Conservation (phyloP, 108 stramenopile genomes). For the Aurantiochytrium sp. region DNA sequence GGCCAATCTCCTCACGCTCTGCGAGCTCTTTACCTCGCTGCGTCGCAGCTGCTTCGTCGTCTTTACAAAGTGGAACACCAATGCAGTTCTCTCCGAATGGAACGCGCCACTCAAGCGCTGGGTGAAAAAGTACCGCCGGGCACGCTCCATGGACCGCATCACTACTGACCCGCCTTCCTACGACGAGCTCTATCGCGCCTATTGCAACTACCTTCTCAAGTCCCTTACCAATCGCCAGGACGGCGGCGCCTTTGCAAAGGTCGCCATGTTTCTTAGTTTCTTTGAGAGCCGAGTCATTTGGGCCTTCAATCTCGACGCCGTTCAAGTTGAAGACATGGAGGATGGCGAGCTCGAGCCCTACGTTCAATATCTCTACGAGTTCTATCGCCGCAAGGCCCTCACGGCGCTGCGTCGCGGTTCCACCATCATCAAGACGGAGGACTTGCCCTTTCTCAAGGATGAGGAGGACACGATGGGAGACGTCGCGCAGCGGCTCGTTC, state of each 20-base stretch:
- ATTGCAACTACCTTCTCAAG: neutral
- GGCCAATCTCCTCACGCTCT: neutral
- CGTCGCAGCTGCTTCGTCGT: neutral
- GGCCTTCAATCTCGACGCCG: slow-evolving; percentile 14
- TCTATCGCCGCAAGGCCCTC: slow-evolving; percentile 11
- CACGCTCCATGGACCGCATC: neutral
- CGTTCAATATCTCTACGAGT: neutral
- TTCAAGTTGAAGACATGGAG: neutral
- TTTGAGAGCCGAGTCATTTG: neutral
- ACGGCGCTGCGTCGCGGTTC: neutral
- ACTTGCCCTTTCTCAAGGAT: neutral
- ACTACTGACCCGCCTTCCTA: neutral
- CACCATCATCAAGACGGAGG: slow-evolving; percentile 12
- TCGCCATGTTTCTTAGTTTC: neutral
- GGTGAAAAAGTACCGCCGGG: neutral
- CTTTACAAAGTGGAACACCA: slow-evolving; percentile 18
- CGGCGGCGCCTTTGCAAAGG: slow-evolving; percentile 13
- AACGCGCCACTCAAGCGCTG: neutral
- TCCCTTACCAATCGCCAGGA: neutral
- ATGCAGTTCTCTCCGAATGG: neutral
- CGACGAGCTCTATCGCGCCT: neutral
- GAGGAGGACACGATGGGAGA: neutral
- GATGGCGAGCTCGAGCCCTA: slow-evolving; percentile 16
- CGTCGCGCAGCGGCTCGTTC: neutral
- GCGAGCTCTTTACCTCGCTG: slow-evolving; percentile 7